Evolutionary conservation across 495 filamentous ascomycete species (phyloP), one percentile per base, ranked within the genome.

Genomic region (Xylaria sp.): DNA sequence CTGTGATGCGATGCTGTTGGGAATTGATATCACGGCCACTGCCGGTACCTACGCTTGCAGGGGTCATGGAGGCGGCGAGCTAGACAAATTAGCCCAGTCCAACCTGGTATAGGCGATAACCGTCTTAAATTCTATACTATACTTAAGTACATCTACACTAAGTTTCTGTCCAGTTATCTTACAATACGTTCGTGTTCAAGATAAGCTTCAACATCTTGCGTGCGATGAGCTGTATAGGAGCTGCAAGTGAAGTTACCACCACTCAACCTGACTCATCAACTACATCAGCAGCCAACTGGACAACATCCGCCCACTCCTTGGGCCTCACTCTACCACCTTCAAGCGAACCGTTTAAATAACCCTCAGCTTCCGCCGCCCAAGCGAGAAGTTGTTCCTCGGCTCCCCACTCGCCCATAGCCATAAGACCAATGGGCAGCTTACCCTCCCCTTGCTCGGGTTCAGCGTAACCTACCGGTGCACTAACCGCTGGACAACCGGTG

Each of bases 341-440:
- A 46, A 79, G 78, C n/a, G 48, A 67, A 8, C 71, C 76, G 62
- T 82, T 79, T 44, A 86, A 59, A 59, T 81, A 85, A 66, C 73
- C 75, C 82, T 97, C 93, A 0, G 84, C 86, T 75, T 92, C 90
- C 68, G 86, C 86, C 61, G 93, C 94, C 82, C 91, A 94, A 63
- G 82, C 88, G 59, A 98, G 81, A 77, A 97, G 79, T 48, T 86
- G 87, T 74, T 97, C 94, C 79, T 98, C 95, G 15, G 79, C 83
- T 0, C 94, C 94, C 95, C 95, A 97, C 80, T 97, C 92, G 0
- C 87, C 90, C 89, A 95, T 93, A 3, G 90, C 95, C 92, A 95
- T 95, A 67, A 97, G 68, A n/a, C 93, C 93, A 31, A 97, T 85
- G 0, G 95, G 94, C 41, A 88, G 43, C 55, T 77, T 78, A 1